Percentiles rank a stretch among this genome's conserved stretches.
Evolutionary conservation across 257 asterid species (phyloP).

Genomic region (Scutellaria galericulata): DNA sequence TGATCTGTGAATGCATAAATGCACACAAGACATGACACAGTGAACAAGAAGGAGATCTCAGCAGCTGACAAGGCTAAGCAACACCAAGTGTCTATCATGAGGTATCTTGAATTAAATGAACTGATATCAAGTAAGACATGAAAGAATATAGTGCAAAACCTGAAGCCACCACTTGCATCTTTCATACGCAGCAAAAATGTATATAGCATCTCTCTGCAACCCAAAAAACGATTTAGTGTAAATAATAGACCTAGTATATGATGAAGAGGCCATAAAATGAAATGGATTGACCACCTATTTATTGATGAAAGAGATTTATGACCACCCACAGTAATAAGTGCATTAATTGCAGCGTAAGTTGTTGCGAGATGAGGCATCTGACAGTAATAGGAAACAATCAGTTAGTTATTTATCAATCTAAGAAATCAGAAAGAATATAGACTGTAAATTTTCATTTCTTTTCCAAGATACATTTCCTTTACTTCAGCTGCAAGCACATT

Average conservation of each 20-base stretch:
- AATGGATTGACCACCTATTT: constrained; percentile 56
- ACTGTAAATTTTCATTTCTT: not conserved
- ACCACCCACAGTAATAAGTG: constrained; percentile 85
- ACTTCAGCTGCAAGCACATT: constrained; percentile 15
- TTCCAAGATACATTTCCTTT: constrained; percentile 8
- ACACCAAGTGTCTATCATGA: constrained; percentile 16
- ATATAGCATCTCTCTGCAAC: constrained; percentile 60
- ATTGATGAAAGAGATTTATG: constrained; percentile 73
- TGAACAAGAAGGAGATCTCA: constrained; percentile 11
- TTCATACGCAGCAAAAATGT: constrained; percentile 79
- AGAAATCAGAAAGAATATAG: constrained; percentile 7
- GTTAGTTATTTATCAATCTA: constrained; percentile 10
- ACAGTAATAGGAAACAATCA: constrained; percentile 32
- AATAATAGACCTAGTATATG: constrained; percentile 6
- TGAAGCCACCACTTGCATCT: constrained; percentile 92
- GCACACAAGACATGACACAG: constrained; percentile 2
- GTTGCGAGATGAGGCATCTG: constrained; percentile 99
- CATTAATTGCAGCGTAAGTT: constrained; percentile 87
- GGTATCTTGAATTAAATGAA: constrained; percentile 24
- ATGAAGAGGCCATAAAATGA: constrained; percentile 18
- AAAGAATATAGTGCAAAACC: constrained; percentile 49
- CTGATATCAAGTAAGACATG: constrained; percentile 24
- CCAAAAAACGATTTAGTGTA: constrained; percentile 23
- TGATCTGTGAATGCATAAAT: not conserved
- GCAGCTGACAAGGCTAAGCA: not conserved